phyloP scores from a whole-genome alignment of 352 stramenopile species.

The Phytophthora tubulina region DNA sequence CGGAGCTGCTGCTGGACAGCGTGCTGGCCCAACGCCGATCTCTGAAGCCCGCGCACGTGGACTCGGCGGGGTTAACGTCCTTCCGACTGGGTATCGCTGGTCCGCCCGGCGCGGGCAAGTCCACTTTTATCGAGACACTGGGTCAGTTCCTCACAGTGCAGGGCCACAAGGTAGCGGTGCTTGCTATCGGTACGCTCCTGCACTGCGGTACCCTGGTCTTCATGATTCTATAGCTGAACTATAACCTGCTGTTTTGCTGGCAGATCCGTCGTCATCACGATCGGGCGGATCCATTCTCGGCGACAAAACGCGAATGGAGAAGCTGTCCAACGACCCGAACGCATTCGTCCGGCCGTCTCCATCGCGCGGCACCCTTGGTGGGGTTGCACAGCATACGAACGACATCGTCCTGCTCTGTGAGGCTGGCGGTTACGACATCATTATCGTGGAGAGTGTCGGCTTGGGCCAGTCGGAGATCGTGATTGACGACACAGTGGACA shows the following conservation, averaged over 20 bases:
- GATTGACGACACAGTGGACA: conserved; percentile 96
- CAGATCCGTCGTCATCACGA: conserved; percentile 95
- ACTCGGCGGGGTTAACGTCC: conserved; percentile 46
- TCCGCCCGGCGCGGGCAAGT: conserved; percentile 96
- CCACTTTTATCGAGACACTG: conserved; percentile 97
- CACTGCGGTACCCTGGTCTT: not conserved
- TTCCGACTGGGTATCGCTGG: conserved; percentile 94
- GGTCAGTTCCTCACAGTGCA: conserved; percentile 87
- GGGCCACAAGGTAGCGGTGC: conserved; percentile 92
- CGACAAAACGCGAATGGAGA: conserved; percentile 98
- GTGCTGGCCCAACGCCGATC: conserved; percentile 76
- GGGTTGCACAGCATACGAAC: conserved; percentile 83
- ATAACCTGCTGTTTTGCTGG: conserved; percentile 7
- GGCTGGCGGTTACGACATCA: conserved; percentile 93
- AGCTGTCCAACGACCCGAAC: conserved; percentile 92
- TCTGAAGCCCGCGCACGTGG: conserved; percentile 35
- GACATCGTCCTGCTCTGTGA: conserved; percentile 96
- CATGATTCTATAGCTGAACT: not conserved
- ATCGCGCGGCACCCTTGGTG: conserved; percentile 83
- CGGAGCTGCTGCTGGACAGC: conserved; percentile 88
- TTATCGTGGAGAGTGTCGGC: conserved; percentile 98
- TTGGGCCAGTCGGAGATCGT: conserved; percentile 98
- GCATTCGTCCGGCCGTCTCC: conserved; percentile 95
- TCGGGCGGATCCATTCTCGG: conserved; percentile 97
- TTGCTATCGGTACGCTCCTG: conserved; percentile 86